These are phyloP conservation scores for Psilocybe azurescens DNA, from an alignment of 768 basidiomycete genomes.

Conservation along the genomic window DNA sequence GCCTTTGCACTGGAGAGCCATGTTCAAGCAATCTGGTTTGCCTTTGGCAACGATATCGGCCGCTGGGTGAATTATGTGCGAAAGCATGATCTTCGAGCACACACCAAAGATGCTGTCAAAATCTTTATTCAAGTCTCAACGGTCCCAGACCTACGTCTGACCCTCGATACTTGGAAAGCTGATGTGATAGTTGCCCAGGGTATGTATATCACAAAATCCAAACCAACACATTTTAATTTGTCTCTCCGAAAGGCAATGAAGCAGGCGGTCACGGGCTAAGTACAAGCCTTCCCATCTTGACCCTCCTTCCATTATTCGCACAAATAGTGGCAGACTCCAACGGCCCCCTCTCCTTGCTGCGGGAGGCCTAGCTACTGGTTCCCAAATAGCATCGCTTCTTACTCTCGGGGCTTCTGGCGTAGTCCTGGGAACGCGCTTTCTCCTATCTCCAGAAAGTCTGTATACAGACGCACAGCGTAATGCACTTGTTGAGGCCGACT, in stretches of 20 bases:
- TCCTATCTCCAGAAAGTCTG: slow-evolving; percentile 67
- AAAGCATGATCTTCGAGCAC: slow-evolving; percentile 49
- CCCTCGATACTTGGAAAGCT: slow-evolving; percentile 68
- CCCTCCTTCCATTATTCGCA: slow-evolving; percentile 62
- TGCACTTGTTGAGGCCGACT: slow-evolving; percentile 52
- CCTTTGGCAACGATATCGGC: slow-evolving; percentile 65
- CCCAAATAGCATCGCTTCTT: slow-evolving; percentile 69
- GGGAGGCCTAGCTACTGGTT: slow-evolving; percentile 71
- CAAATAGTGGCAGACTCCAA: slow-evolving; percentile 37
- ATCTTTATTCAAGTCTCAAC: slow-evolving; percentile 73
- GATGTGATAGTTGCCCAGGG: slow-evolving; percentile 86
- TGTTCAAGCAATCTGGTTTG: slow-evolving; percentile 75
- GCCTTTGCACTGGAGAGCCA: slow-evolving; percentile 54
- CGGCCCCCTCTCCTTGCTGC: slow-evolving; percentile 65
- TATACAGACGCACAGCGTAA: slow-evolving; percentile 60
- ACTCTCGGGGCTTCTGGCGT: slow-evolving; percentile 71
- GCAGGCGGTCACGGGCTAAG: slow-evolving; percentile 78
- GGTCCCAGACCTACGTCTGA: slow-evolving; percentile 61
- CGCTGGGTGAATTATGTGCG: slow-evolving; percentile 69
- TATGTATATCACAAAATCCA: slow-evolving; percentile 27
- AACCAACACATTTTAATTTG: slow-evolving; percentile 2
- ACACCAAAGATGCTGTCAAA: slow-evolving; percentile 47
- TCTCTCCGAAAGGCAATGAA: slow-evolving; percentile 61
- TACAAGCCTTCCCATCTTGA: slow-evolving; percentile 62
- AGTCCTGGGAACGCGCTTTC: slow-evolving; percentile 78